A percentile compares a stretch with the other conserved stretches of the same genome.
Evolutionary conservation across 129 eudicot genomes (phyloP).

Genomic region (carrot (Daucus carota)): DH1_v3.0 NC_030382.2:57795501-57796000

Average conservation of each 20-base stretch:
- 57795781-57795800: not conserved
- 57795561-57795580: not conserved
- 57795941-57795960: not conserved
- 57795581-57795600: not conserved
- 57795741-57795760: not conserved
- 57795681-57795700: not conserved
- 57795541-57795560: not conserved
- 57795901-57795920: not conserved
- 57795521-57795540: too few species aligned
- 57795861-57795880: not conserved
- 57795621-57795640: not conserved
- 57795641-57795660: not conserved
- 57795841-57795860: not conserved
- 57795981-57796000: not conserved
- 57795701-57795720: not conserved
- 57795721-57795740: not conserved
- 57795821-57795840: too few species aligned
- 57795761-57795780: not conserved
- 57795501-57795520: not conserved
- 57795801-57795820: not conserved
- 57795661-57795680: not conserved
- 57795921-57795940: not conserved
- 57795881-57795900: not conserved
- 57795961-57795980: not conserved
- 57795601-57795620: not conserved